phyloP scores from a whole-genome alignment of 441 rosid genomes.

The Eutrema salsugineum region DNA sequence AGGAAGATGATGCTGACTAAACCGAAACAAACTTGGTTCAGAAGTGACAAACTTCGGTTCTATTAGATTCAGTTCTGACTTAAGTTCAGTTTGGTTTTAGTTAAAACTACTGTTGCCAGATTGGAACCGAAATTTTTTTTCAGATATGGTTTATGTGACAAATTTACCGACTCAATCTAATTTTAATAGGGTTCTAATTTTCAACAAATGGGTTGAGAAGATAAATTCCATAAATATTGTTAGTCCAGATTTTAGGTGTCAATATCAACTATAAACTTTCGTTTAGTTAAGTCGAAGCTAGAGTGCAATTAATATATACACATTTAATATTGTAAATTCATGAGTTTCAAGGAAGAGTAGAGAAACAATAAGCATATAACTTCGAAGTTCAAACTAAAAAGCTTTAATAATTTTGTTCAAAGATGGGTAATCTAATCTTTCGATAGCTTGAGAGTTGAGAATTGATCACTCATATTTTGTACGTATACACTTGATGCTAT shows the following conservation, averaged over 20 bases:
- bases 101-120: too few species aligned
- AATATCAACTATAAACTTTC: conserved; percentile 9
- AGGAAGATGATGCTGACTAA: too few species aligned
- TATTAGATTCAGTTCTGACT: too few species aligned
- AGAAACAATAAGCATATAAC: conserved; percentile 5
- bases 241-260: conserved; percentile 16
- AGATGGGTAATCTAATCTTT: conserved; percentile 13
- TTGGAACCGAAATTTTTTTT: too few species aligned
- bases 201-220: conserved; percentile 10
- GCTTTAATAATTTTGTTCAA: not conserved
- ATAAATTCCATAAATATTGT: not conserved
- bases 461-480: not conserved
- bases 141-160: too few species aligned
- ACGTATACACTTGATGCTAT: not conserved
- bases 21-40: too few species aligned
- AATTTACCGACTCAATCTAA: not conserved
- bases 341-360: conserved; percentile 11
- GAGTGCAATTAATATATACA: not conserved
- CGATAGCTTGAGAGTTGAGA: not conserved
- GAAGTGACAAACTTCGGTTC: too few species aligned
- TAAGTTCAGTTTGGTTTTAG: too few species aligned
- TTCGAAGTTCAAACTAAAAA: not conserved
- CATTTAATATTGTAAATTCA: not conserved
- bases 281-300: conserved; percentile 10
- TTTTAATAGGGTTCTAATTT: not conserved